Base-by-base conservation (phyloP, 2,329 filamentous ascomycete species). In the Apiospora malaysiana region DNA sequence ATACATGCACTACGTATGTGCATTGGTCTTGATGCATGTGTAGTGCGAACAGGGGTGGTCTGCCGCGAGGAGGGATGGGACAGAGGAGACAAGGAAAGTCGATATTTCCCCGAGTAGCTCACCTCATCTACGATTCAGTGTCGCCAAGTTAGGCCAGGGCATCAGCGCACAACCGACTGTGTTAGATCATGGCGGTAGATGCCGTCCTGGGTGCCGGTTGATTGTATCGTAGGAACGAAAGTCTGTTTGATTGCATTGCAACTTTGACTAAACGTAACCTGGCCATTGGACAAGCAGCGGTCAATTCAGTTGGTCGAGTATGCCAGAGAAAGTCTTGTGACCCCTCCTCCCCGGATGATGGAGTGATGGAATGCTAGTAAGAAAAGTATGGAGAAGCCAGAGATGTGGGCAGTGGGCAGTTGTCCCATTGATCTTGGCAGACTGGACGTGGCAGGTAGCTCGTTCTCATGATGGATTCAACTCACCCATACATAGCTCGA, bases 321-420 rank as follows among this genome's bases (percentile, higher is more conserved):
- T 59, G 16, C 18, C 14, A 59, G 51, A 59, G 51, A 63, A 18
- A 37, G 32, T 63, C 32, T 21, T 37, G 56, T 63, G 56, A 63
- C 56, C 32, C 56, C 32, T 21, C 32, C 32, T 40, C 51, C 27
- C 27, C 51, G 21, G 51, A 59, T 27, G 7, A 59, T 21, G 32
- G 32, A 32, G 32, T 32, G 10, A 21, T 32, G 51, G 27, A 37
- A 27, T 59, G 51, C 27, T 59, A 59, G 27, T 16, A 21, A 59
- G 18, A 27, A 59, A 59, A 59, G 51, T 59, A 59, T 59, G 51
- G 51, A 59, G 51, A 37, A 59, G 27, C 25, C 51, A 59, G 51
- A 37, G 21, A n/a, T n/a, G n/a, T n/a, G n/a, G n/a, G n/a, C n/a
- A n/a, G 27, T 12, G 51, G 51, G 27, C 7, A 21, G 16, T 37